These are phyloP conservation scores for Benincasa hispida DNA, from an alignment of 306 rosid genomes.

Conservation along the genomic window DNA sequence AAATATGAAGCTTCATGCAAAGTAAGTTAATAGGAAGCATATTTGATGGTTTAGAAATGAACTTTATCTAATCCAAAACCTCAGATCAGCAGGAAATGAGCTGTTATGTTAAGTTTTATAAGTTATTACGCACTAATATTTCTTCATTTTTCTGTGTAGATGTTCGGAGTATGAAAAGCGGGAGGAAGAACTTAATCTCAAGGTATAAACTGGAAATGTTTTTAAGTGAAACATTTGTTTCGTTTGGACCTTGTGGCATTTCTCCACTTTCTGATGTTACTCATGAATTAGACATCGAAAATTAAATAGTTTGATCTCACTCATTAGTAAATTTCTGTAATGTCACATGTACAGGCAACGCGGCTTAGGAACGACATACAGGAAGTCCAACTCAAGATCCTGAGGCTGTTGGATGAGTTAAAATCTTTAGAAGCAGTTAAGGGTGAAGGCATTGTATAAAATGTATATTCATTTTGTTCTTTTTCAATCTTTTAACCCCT, in stretches of 20 bases:
- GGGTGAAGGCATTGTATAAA: constrained; percentile 16
- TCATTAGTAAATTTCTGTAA: not conserved
- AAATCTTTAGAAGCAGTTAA: constrained; percentile 22
- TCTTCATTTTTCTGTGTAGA: constrained; percentile 24
- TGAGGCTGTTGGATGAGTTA: constrained; percentile 33
- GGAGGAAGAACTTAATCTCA: constrained; percentile 37
- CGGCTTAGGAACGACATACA: constrained; percentile 32
- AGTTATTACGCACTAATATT: not conserved
- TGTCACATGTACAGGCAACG: constrained; percentile 38
- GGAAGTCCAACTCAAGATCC: constrained; percentile 23
- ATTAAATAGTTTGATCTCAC: not conserved
- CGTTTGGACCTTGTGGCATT: not conserved
- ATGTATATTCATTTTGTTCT: constrained; percentile 6
- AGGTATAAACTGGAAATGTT: constrained; percentile 28
- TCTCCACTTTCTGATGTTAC: not conserved
- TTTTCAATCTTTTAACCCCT: not conserved
- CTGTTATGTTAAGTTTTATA: not conserved
- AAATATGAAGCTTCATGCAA: constrained; percentile 40
- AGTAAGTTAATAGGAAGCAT: constrained; percentile 37
- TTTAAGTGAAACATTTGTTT: not conserved
- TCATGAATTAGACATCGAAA: not conserved
- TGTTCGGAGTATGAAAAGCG: constrained; percentile 39
- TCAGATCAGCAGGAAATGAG: not conserved
- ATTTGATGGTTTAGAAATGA: not conserved
- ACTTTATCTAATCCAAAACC: not conserved